phyloP scores from a whole-genome alignment of 2,329 filamentous ascomycete species.

The Fusarium buxicola region DNA sequence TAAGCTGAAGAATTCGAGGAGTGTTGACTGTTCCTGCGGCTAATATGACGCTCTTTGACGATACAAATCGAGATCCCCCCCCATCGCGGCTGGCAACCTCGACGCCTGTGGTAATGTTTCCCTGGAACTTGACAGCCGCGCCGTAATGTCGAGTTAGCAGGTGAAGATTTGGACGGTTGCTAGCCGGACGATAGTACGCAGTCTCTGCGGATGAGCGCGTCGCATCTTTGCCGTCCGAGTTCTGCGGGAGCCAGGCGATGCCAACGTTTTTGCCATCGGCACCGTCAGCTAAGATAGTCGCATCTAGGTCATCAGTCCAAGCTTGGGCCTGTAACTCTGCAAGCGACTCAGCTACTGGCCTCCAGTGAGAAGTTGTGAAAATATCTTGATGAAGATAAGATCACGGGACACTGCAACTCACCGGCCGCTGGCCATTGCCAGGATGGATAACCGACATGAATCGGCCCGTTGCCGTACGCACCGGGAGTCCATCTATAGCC shows the following conservation, averaged over 20 bases:
- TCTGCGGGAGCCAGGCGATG: constrained; percentile 39
- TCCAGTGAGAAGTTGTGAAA: too few species aligned
- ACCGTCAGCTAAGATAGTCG: constrained; percentile 29
- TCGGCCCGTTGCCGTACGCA: constrained; percentile 41
- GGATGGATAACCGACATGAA: constrained; percentile 39
- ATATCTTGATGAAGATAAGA: too few species aligned
- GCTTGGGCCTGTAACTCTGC: constrained; percentile 16
- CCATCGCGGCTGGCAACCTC: constrained; percentile 36
- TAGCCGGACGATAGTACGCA: constrained; percentile 36
- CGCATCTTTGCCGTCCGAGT: constrained; percentile 32
- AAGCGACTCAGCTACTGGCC: background rate
- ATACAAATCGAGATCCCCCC: constrained; percentile 5
- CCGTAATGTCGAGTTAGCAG: constrained; percentile 40
- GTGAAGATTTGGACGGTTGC: constrained; percentile 33
- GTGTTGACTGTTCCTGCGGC: constrained; percentile 63
- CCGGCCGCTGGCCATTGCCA: constrained; percentile 44
- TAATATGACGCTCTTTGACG: constrained; percentile 44
- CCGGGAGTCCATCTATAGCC: constrained; percentile 35
- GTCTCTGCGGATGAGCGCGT: constrained; percentile 38
- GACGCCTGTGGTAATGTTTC: constrained; percentile 27
- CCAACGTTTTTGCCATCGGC: constrained; percentile 42
- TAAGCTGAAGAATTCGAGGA: constrained; percentile 67
- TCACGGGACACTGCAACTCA: background rate
- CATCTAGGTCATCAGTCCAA: constrained; percentile 34
- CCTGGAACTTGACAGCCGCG: constrained; percentile 33